These are phyloP conservation scores for Allomyces javanicus DNA, from an alignment of 192 early-diverging fungal species.

Conservation along the genomic window DNA sequence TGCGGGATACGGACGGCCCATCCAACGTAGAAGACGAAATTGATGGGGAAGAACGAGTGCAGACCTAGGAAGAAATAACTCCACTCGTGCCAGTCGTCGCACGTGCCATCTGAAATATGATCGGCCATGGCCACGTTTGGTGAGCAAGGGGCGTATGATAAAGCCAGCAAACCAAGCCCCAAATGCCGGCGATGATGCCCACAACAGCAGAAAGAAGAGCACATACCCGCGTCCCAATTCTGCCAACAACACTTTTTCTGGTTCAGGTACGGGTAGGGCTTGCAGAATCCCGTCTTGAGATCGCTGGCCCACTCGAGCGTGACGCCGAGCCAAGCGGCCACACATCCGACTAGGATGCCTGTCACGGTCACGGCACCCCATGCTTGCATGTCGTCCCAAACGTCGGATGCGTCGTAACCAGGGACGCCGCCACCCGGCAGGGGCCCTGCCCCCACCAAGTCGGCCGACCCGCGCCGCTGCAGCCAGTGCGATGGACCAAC, in stretches of 20 bases:
- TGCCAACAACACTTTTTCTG: constrained; percentile 82
- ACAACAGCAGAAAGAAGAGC: no score
- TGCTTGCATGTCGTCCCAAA: not conserved
- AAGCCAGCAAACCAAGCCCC: no score
- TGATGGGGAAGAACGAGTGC: not conserved
- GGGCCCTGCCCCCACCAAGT: no score
- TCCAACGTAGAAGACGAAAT: not conserved
- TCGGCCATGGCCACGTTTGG: no score
- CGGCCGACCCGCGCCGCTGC: not conserved
- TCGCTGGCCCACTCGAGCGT: constrained; percentile 83
- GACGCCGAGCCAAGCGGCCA: constrained; percentile 76
- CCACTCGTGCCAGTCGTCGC: not conserved
- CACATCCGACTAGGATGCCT: constrained; percentile 42
- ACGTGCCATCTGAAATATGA: not conserved
- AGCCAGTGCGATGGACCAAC: not conserved
- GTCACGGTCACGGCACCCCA: not conserved
- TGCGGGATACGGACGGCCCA: not conserved
- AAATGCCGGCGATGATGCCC: no score
- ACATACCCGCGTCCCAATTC: not conserved
- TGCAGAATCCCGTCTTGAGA: constrained; percentile 65
- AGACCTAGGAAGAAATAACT: not conserved
- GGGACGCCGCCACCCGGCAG: no score
- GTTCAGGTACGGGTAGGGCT: constrained; percentile 67
- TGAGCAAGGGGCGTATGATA: no score
- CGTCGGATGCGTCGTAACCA: not conserved